Percentiles rank a stretch among this genome's conserved stretches.
Conservation (phyloP, 1,284 basidiomycete genomes). For the Naganishia sp. region DNA sequence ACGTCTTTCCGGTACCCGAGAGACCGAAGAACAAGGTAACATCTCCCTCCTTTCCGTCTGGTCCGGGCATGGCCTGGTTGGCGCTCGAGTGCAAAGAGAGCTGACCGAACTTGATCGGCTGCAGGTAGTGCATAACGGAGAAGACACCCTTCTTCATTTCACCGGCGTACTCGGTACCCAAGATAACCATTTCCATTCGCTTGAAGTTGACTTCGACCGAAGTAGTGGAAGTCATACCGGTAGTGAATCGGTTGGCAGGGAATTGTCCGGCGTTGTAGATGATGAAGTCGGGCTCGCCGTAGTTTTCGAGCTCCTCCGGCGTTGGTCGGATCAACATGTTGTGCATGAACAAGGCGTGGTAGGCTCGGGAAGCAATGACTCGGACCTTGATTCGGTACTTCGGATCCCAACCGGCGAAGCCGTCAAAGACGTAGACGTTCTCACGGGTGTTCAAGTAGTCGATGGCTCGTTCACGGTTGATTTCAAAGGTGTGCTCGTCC, state of each 20-base stretch:
- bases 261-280: slow-evolving; percentile 99
- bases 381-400: slow-evolving; percentile 99
- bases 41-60: slow-evolving; percentile 81
- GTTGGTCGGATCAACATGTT: slow-evolving; percentile 99
- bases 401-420: slow-evolving; percentile 89
- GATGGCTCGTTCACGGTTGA: slow-evolving; percentile 99
- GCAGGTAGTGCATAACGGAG: slow-evolving; percentile 99
- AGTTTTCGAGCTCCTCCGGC: slow-evolving; percentile 87
- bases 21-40: slow-evolving; percentile 99
- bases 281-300: slow-evolving; percentile 99
- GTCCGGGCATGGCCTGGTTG: slow-evolving; percentile 60
- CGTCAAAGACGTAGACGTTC: slow-evolving; percentile 98
- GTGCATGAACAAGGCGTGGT: slow-evolving; percentile 99
- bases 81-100: slow-evolving; percentile 98
- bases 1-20: slow-evolving; percentile 95
- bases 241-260: slow-evolving; percentile 99
- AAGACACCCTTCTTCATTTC: slow-evolving; percentile 99
- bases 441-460: slow-evolving; percentile 99
- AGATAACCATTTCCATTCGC: slow-evolving; percentile 99
- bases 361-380: slow-evolving; percentile 96
- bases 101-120: slow-evolving; percentile 98
- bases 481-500: slow-evolving; percentile 96
- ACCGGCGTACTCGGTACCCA: slow-evolving; percentile 98
- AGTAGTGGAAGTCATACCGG: slow-evolving; percentile 98
- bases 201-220: slow-evolving; percentile 99